Percentiles rank a stretch among this genome's conserved stretches.
These are phyloP conservation scores for Diddensiella transvaalensis DNA, from an alignment of 805 yeast genomes.

Conservation along the genomic window DNA sequence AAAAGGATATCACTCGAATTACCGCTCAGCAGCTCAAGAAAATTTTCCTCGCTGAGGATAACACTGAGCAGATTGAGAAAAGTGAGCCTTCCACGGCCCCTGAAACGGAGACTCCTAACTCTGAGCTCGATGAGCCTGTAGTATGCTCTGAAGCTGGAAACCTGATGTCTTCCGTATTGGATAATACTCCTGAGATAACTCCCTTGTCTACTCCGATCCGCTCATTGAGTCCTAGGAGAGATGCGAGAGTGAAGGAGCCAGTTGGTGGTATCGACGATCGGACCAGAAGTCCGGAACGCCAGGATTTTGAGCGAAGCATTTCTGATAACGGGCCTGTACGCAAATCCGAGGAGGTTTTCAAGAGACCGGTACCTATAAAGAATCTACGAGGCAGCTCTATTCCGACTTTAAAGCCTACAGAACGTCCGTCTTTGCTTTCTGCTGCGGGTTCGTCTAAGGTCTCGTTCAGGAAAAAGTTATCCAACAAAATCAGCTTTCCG, in stretches of 20 bases:
- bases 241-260: slow-evolving; percentile 1
- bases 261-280: background rate
- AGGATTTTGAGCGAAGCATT: background rate
- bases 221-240: background rate
- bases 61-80: slow-evolving; percentile 21
- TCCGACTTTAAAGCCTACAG: slow-evolving; percentile 10
- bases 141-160: background rate
- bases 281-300: background rate
- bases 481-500: slow-evolving; percentile 16
- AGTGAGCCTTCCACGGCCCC: slow-evolving; percentile 4
- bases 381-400: slow-evolving; percentile 8
- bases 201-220: slow-evolving; percentile 13
- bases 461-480: slow-evolving; percentile 15
- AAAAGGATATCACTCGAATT: slow-evolving; percentile 84
- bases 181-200: background rate
- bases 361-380: background rate
- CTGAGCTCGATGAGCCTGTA: slow-evolving; percentile 14
- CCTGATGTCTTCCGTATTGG: background rate
- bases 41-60: slow-evolving; percentile 55
- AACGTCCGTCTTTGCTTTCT: background rate
- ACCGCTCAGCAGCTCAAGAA: slow-evolving; percentile 83
- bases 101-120: slow-evolving; percentile 18
- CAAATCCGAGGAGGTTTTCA: background rate
- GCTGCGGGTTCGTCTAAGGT: background rate
- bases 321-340: background rate